Evolutionary conservation across 306 rosid genomes (phyloP), one percentile per base, ranked within the genome.

Genomic region (Vigna nakashimae): DNA sequence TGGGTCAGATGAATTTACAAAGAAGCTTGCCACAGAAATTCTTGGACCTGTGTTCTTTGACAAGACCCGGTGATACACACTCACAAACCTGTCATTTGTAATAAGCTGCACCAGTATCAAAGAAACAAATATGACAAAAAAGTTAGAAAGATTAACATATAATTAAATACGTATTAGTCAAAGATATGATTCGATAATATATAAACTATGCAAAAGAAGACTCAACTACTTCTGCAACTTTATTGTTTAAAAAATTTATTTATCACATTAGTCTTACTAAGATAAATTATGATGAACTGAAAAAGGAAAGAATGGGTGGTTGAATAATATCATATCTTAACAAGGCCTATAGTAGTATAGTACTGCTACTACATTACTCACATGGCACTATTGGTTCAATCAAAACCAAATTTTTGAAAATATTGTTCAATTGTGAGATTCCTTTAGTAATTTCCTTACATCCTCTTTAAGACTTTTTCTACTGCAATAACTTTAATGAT

Each of bases 21-120:
- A 84, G 64, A 84, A 84, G 58, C 82, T 66, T 57, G 87, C 87
- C 9, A 80, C 32, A 57, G 87, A 84, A 65, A 80, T 66, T 73
- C 87, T 84, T 38, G 87, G 82, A 5, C 87, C 84, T 75, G 12
- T 70, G 17, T 71, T 63, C 3, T 36, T 69, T 36, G 84, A 45
- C 12, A 75, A 48, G n/a, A 80, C 87, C 46, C 82, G 67, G 71
- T 84, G 87, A 56, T 70, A 46, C 7, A 84, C 84, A 56, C 87
- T 84, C 0, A 75, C 62, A 70, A 71, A 84, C 45, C 4, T 80
- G 76, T 80, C 80, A 38, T 84, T 84, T 65, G 84, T n/a, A 18
- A 84, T 80, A 26, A 84, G 87, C 87, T 84, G 82, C 77, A 71
- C 11, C 30, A 74, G 7, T 11, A 18, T 51, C 24, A 38, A 74